Percentiles rank a stretch among this genome's conserved stretches.
phyloP scores from a whole-genome alignment of 768 basidiomycete species.

The Trametes meyenii region DNA sequence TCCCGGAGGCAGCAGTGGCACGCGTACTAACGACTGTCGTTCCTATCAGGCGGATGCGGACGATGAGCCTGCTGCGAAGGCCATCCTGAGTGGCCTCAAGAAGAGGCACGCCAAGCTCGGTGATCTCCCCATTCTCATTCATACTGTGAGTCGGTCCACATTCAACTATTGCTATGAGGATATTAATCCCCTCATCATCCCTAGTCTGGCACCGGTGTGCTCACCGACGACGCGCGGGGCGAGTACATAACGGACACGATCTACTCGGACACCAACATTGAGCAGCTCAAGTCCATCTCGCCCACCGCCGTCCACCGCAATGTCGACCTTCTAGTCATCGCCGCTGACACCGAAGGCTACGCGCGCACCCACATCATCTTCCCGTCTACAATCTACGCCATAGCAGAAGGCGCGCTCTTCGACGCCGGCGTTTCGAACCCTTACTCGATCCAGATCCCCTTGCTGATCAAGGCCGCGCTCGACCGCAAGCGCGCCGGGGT shows the following conservation, averaged over 20 bases:
- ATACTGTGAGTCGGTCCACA: conserved; percentile 51
- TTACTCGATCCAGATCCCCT: conserved; percentile 56
- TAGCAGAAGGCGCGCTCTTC: conserved; percentile 50
- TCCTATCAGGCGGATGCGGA: conserved; percentile 48
- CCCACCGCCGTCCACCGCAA: conserved; percentile 49
- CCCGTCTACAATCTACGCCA: conserved; percentile 63
- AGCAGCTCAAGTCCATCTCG: conserved; percentile 49
- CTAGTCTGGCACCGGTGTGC: conserved; percentile 39
- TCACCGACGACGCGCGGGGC: conserved; percentile 50
- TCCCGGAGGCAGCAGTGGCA: not conserved
- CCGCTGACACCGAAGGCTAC: conserved; percentile 54
- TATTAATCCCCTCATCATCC: not conserved
- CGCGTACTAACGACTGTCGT: not conserved
- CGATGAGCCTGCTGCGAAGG: conserved; percentile 45
- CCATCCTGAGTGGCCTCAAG: conserved; percentile 56
- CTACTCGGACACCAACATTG: conserved; percentile 52
- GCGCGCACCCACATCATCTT: conserved; percentile 54
- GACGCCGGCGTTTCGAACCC: conserved; percentile 55
- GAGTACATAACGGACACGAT: conserved; percentile 42
- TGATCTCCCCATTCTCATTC: conserved; percentile 52
- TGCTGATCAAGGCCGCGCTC: conserved; percentile 47
- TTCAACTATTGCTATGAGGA: not conserved
- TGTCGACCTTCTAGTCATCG: conserved; percentile 52
- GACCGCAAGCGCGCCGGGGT: conserved; percentile 53
- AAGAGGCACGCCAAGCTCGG: conserved; percentile 46